Evolutionary conservation across 2,329 filamentous ascomycete species (phyloP).

Genomic region (Zalaria sp.): DNA sequence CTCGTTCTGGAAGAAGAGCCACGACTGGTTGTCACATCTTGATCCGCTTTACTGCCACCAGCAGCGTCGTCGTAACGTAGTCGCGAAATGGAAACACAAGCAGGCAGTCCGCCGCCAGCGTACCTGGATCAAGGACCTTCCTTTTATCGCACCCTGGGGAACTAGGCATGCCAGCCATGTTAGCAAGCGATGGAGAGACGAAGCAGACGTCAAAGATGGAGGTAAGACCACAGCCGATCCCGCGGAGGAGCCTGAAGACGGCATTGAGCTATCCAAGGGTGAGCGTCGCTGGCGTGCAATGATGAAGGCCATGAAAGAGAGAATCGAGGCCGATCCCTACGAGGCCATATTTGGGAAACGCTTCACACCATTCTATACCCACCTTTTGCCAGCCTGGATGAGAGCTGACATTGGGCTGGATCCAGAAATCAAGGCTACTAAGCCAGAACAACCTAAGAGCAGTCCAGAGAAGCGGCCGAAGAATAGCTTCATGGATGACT

Average conservation of each 20-base stretch:
- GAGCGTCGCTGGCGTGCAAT: conserved; percentile 18
- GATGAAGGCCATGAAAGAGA: conserved; percentile 18
- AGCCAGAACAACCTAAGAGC: neutral
- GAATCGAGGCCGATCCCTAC: conserved; percentile 27
- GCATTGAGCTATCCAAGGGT: conserved; percentile 15
- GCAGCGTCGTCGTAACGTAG: conserved; percentile 13
- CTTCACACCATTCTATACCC: conserved; percentile 19
- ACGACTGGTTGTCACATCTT: conserved; percentile 15
- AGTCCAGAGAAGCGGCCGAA: neutral
- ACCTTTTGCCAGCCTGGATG: conserved; percentile 2
- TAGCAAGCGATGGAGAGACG: conserved; percentile 8
- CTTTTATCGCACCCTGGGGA: conserved; percentile 15
- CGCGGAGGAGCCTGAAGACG: conserved; percentile 4
- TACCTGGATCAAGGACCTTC: conserved; percentile 13
- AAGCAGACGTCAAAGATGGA: conserved; percentile 7
- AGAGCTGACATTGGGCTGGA: neutral
- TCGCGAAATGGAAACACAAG: conserved; percentile 17
- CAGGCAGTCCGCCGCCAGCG: conserved; percentile 15
- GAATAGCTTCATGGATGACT: neutral
- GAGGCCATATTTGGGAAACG: conserved; percentile 27
- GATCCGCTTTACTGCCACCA: conserved; percentile 18
- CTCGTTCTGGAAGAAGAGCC: conserved; percentile 12
- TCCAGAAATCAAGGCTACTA: neutral
- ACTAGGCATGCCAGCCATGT: conserved; percentile 15
- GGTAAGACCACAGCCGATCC: neutral